Conservation (phyloP, 1,139 yeast species). For the Pichia sp. region DNA sequence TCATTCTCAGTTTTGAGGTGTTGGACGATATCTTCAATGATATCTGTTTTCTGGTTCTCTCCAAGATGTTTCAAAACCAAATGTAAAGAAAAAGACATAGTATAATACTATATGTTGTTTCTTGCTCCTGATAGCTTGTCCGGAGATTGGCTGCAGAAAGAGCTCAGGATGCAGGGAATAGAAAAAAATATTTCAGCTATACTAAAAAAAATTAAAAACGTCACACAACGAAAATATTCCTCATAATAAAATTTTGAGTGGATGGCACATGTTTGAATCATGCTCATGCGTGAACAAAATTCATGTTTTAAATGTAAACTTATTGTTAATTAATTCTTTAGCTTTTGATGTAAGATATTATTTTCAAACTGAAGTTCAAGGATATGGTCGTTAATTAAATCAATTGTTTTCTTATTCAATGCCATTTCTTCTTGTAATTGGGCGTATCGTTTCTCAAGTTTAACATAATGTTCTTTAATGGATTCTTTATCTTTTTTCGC, state of each 20-base stretch:
- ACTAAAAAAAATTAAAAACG: too few species aligned
- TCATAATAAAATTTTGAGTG: too few species aligned
- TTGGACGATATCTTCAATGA: conserved; percentile 3
- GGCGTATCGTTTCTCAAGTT: conserved; percentile 32
- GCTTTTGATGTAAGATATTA: conserved; percentile 39
- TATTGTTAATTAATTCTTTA: neutral
- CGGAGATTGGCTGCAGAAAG: too few species aligned
- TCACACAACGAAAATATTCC: too few species aligned
- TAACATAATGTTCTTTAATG: conserved; percentile 24
- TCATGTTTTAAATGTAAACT: too few species aligned
- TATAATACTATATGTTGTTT: too few species aligned
- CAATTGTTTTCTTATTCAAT: conserved; percentile 53
- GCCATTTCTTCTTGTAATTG: conserved; percentile 40
- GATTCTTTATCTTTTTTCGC: conserved; percentile 20
- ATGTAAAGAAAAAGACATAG: conserved; percentile 10
- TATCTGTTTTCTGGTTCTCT: too few species aligned
- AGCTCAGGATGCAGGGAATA: too few species aligned
- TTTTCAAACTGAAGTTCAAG: conserved; percentile 65
- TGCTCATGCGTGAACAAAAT: too few species aligned
- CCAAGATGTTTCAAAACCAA: conserved; percentile 15
- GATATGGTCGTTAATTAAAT: conserved; percentile 63
- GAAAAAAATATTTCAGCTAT: too few species aligned
- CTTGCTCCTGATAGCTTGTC: too few species aligned
- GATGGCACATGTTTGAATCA: too few species aligned
- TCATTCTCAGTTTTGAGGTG: conserved; percentile 1